phyloP scores from a whole-genome alignment of 352 stramenopile species.

The Phytophthora tubulina region DNA sequence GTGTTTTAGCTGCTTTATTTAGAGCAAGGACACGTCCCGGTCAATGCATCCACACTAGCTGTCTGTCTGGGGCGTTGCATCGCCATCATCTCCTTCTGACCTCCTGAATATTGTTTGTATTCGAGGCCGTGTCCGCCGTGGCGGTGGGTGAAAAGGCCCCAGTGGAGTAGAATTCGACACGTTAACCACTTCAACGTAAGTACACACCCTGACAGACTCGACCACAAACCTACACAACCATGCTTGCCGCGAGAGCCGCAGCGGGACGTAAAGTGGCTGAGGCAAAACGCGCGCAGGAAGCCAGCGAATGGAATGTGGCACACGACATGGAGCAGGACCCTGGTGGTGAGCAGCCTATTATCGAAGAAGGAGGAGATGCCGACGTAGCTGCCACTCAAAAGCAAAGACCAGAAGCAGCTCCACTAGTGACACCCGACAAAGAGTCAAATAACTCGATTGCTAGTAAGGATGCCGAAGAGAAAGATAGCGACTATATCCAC shows the following conservation, averaged over 20 bases:
- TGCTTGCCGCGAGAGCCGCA: constrained; percentile 42
- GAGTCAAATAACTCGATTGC: constrained; percentile 2
- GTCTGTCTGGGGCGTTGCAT: constrained; percentile 25
- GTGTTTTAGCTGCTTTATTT: constrained; percentile 32
- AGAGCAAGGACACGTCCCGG: constrained; percentile 6
- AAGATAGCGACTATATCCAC: constrained; percentile 42
- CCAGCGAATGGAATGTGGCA: constrained; percentile 31
- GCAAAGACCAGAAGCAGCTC: constrained; percentile 8
- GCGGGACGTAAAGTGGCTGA: constrained; percentile 38
- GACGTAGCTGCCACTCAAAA: constrained; percentile 4
- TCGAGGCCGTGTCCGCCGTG: constrained; percentile 20
- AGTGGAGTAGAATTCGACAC: constrained; percentile 6
- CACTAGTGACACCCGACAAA: not conserved
- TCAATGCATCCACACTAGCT: constrained; percentile 17
- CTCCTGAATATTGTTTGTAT: constrained; percentile 23
- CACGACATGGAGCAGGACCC: constrained; percentile 22
- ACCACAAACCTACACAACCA: constrained; percentile 16
- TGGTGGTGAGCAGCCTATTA: constrained; percentile 4
- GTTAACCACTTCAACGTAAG: not conserved
- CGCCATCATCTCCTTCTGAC: constrained; percentile 5
- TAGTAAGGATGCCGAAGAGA: constrained; percentile 5
- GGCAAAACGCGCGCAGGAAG: constrained; percentile 32
- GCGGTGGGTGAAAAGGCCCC: constrained; percentile 16
- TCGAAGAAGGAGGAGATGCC: not conserved
- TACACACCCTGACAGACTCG: constrained; percentile 9